Percentiles rank a stretch among this genome's conserved stretches.
Conservation (phyloP, 495 filamentous ascomycete genomes). For the Aspergillus avenaceus region DNA sequence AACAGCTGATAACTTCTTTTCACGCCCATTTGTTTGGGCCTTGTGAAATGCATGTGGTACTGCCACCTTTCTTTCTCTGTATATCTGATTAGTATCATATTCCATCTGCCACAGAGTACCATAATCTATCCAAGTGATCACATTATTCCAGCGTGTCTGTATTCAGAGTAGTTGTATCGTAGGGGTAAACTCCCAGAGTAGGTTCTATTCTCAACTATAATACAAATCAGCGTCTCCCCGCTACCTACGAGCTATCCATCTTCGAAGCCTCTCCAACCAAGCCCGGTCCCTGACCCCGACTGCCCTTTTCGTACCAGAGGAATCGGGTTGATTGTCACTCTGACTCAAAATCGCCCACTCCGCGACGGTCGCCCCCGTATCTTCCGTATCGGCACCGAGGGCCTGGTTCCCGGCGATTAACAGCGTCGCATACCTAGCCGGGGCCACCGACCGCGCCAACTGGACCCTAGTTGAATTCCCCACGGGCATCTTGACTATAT, state of each 20-base stretch:
- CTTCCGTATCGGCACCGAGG: conserved; percentile 34
- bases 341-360: conserved; percentile 61
- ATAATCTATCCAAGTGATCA: no score
- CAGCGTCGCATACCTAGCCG: conserved; percentile 41
- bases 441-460: conserved; percentile 28
- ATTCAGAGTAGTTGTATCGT: no score
- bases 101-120: background rate
- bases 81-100: background rate
- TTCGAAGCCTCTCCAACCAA: background rate
- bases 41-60: background rate
- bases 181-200: no score
- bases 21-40: no score
- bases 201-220: no score
- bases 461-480: conserved; percentile 48
- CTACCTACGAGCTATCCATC: no score
- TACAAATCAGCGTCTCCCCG: no score
- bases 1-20: no score
- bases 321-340: background rate
- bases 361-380: conserved; percentile 63
- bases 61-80: background rate
- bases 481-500: conserved; percentile 32
- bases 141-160: no score
- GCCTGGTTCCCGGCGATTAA: conserved; percentile 45
- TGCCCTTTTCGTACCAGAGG: conserved; percentile 4
- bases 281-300: conserved; percentile 5